phyloP scores from a whole-genome alignment of 2,329 filamentous ascomycete species.

The Hypoxylon sp. region DNA sequence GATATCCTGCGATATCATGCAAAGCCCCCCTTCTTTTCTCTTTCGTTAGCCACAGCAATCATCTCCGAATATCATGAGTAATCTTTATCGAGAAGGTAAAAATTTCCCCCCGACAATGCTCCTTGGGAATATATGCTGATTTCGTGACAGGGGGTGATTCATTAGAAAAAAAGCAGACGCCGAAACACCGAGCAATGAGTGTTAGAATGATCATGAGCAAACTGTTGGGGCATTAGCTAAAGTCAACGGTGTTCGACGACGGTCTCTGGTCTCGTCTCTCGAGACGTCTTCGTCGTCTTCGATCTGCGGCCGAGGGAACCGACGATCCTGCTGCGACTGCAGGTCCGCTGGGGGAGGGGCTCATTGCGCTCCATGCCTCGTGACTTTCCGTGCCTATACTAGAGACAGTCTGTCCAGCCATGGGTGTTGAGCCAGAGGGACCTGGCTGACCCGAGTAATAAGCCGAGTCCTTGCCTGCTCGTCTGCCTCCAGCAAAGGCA shows the following conservation, averaged over 20 bases:
- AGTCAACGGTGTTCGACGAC: conserved; percentile 40
- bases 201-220: conserved; percentile 17
- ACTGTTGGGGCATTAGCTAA: conserved; percentile 25
- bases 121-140: conserved; percentile 27
- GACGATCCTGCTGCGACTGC: conserved; percentile 53
- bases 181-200: conserved; percentile 40
- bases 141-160: conserved; percentile 27
- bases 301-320: conserved; percentile 61
- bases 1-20: conserved; percentile 37
- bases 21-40: conserved; percentile 15
- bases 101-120: conserved; percentile 25
- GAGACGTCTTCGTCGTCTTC: conserved; percentile 65
- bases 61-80: conserved; percentile 30
- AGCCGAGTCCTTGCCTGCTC: conserved; percentile 67
- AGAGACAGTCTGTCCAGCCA: conserved; percentile 59
- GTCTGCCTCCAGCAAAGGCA: conserved; percentile 64
- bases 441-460: conserved; percentile 68
- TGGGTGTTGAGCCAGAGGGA: conserved; percentile 55
- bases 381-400: conserved; percentile 61
- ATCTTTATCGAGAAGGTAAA: conserved; percentile 9
- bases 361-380: conserved; percentile 67
- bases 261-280: conserved; percentile 62
- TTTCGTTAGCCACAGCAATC: conserved; percentile 12
- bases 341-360: conserved; percentile 58
- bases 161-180: conserved; percentile 34